Base-by-base conservation (phyloP, 352 stramenopile species). In the Globisporangium viniferum region DNA sequence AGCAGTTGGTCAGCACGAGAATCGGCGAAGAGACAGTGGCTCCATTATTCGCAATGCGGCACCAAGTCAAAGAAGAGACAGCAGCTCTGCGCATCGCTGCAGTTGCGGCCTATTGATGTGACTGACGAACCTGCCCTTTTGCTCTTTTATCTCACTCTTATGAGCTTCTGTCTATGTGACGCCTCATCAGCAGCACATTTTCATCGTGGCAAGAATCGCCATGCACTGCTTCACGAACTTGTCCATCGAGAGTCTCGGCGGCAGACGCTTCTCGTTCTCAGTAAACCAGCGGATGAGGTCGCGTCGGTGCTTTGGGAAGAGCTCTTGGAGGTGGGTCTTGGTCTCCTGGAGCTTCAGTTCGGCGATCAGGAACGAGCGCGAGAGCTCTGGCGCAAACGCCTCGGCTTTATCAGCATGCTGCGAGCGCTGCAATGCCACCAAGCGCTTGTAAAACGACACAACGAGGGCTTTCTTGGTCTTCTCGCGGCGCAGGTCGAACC, bases 401-500 rank as follows among this genome's bases (percentile, higher is more conserved):
- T 77, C 68, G 18, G 71, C 44, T 24, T 74, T 79, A 58, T 77
- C 74, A 14, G 69, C 66, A 64, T 85, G 73, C 61, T 88, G 76
- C 4, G 72, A 74, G 31, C 75, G 83, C 58, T 92, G 81, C 29
- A 92, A 71, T 20, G 71, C 77, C 36, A 89, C 24, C 27, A 92
- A 46, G 14, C 81, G 80, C 66, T 74, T 83, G 80, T 86, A 89
- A 59, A 88, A 72, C 12, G 72, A 70, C 14, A 71, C 46, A 1
- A 85, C 78, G 33, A 91, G 77, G 33, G 68, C 49, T 31, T 78
- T 84, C 72, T 93, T 93, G 8, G 73, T 90, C 69, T 75, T 79
- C 64, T 92, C 81, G 24, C 80, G 74, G 7, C 86, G 80, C 22
- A 91, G 65, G 57, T 93, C 86, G 48, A 91, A 85, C 8, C 82